Conservation (phyloP, 805 yeast genomes). For the Diddensiella santjacobensis region DNA sequence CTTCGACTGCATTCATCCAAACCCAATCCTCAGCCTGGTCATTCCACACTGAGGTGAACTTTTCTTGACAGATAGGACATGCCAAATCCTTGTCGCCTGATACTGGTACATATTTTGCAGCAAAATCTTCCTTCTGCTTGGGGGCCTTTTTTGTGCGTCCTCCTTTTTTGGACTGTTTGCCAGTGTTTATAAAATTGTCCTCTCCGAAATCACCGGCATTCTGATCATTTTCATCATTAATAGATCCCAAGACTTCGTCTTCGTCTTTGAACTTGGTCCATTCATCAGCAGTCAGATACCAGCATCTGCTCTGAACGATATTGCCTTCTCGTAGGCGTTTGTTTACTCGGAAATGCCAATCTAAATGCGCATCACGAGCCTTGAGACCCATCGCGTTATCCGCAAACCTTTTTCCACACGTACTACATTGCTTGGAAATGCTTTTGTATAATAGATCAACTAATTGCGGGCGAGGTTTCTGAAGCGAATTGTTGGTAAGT, state of each 20-base stretch:
- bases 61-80: constrained; percentile 73
- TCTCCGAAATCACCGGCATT: constrained; percentile 20
- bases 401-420: constrained; percentile 84
- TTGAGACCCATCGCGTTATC: constrained; percentile 52
- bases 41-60: constrained; percentile 58
- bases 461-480: constrained; percentile 32
- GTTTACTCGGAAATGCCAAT: constrained; percentile 94
- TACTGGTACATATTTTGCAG: constrained; percentile 53
- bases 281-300: constrained; percentile 70
- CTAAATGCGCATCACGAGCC: constrained; percentile 66
- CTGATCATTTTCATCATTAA: constrained; percentile 17
- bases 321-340: constrained; percentile 55
- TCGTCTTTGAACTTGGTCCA: constrained; percentile 74
- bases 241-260: constrained; percentile 47
- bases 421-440: constrained; percentile 76
- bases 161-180: constrained; percentile 13
- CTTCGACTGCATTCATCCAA: constrained; percentile 63
- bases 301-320: constrained; percentile 63
- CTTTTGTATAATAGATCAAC: constrained; percentile 46
- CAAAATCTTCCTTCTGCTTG: constrained; percentile 33
- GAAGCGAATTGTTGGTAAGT: constrained; percentile 31
- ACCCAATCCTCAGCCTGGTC: constrained; percentile 80
- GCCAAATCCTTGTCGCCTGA: constrained; percentile 59
- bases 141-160: constrained; percentile 18
- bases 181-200: constrained; percentile 16